Base-by-base conservation (phyloP, 331 rosid genomes). In the Pyrus hybrid region DNA sequence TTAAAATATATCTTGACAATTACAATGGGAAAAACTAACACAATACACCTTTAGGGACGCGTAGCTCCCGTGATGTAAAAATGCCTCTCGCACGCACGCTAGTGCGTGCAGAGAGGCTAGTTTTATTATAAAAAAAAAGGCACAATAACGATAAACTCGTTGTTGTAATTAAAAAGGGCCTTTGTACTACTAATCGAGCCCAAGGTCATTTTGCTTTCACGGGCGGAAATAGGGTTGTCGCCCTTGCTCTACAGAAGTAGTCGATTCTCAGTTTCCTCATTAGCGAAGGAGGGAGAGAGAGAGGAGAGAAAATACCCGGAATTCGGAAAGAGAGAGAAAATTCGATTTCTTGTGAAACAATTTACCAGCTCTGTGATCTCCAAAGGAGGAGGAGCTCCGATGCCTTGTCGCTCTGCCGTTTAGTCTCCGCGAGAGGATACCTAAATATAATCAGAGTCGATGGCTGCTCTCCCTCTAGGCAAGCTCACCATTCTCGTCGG, bases 401-500 rank as follows among this genome's bases (percentile, higher is more conserved):
- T 84, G 90, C 77, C 62, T 67, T 3, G 25, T 56, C 21, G 64
- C 60, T 51, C 12, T 60, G 43, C 70, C 61, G 51, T 21, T 58
- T 75, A 62, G 74, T 78, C 77, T 63, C 71, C 62, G 9, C 35
- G 14, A 41, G 54, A 67, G 63, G 28, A 49, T 78, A 43, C 17
- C 7, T 41, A 60, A 7, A 18, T n/a, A 54, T 68, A 43, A 13
- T 77, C 72, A 54, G 49, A 32, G 35, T 75, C 85, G 74, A 93
- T 95, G 99, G 87, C 96, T 83, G 87, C 96, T 83, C 84, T 94
- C 51, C 66, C 97, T 63, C 79, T 92, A 41, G 96, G 88, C 74
- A 94, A 85, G 90, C 82, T 94, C 62, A 81, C 91, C 82, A 85
- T 92, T 82, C 88, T 92, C 77, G 68, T 94, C 16, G 96, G 99